These are phyloP conservation scores for Aspergillus sclerotioniger DNA, from an alignment of 495 filamentous ascomycete species.

Conservation along the genomic window DNA sequence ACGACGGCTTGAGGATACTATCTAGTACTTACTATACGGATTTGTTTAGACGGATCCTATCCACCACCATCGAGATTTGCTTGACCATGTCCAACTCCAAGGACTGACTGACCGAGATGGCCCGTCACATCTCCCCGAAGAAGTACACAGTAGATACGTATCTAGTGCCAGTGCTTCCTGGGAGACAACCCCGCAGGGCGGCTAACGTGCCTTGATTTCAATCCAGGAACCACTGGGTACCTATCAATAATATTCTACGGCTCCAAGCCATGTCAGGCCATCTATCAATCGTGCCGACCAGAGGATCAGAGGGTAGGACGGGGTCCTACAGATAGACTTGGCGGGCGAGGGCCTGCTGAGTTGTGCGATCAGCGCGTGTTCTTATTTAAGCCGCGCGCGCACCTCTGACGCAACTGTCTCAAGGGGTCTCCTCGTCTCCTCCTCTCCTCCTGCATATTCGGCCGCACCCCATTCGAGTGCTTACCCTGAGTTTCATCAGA, in stretches of 20 bases:
- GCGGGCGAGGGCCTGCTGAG: not conserved
- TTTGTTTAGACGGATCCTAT: too few relatives aligned
- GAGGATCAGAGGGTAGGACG: not conserved
- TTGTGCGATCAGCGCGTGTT: not conserved
- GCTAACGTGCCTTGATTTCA: not conserved
- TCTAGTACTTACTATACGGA: too few relatives aligned
- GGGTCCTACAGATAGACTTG: not conserved
- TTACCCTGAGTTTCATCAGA: not conserved
- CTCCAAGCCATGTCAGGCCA: not conserved
- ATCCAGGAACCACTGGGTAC: not conserved
- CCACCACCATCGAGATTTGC: too few relatives aligned
- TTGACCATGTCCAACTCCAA: too few relatives aligned
- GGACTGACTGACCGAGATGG: too few relatives aligned
- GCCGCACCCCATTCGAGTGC: not conserved
- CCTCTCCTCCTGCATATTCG: not conserved
- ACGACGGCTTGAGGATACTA: too few relatives aligned
- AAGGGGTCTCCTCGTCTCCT: not conserved
- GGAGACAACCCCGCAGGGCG: conserved; percentile 3
- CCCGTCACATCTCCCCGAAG: not conserved
- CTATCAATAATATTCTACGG: not conserved
- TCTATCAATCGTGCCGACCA: not conserved
- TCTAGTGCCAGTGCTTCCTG: too few relatives aligned
- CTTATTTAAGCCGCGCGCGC: conserved; percentile 1
- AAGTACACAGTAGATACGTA: too few relatives aligned
- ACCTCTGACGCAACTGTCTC: conserved; percentile 5